phyloP scores from a whole-genome alignment of 106 monocot species.

The Vanilla planifolia region DNA sequence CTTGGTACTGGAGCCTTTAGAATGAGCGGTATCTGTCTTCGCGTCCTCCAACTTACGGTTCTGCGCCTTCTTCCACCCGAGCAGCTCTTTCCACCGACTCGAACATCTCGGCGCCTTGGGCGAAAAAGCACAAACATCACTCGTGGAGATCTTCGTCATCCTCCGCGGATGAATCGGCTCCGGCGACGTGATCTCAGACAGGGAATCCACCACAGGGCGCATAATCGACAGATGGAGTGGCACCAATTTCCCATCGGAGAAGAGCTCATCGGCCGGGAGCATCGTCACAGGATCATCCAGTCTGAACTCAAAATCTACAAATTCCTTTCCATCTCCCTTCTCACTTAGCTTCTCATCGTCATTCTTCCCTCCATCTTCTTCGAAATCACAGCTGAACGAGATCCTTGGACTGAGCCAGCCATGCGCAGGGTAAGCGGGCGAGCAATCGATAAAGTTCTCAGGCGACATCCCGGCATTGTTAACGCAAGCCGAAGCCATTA shows the following conservation, averaged over 20 bases:
- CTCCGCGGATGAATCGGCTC: background rate
- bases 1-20: slow-evolving; percentile 14
- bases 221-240: slow-evolving; percentile 39
- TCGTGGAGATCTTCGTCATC: slow-evolving; percentile 2
- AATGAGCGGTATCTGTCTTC: background rate
- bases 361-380: background rate
- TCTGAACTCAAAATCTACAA: slow-evolving; percentile 76
- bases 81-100: slow-evolving; percentile 70
- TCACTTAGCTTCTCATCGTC: background rate
- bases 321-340: slow-evolving; percentile 12
- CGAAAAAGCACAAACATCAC: slow-evolving; percentile 36
- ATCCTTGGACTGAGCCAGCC: slow-evolving; percentile 2
- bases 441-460: slow-evolving; percentile 1
- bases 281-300: slow-evolving; percentile 54
- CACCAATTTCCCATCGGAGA: slow-evolving; percentile 79
- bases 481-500: slow-evolving; percentile 1
- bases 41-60: slow-evolving; percentile 11
- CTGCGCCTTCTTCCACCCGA: slow-evolving; percentile 35
- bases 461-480: slow-evolving; percentile 4
- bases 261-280: slow-evolving; percentile 87
- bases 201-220: slow-evolving; percentile 1
- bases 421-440: background rate
- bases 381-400: slow-evolving; percentile 6
- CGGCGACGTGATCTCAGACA: background rate
- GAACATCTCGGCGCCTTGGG: slow-evolving; percentile 83